These are phyloP conservation scores for Phlegmacium glaucopus DNA, from an alignment of 768 basidiomycete genomes.

Conservation along the genomic window DNA sequence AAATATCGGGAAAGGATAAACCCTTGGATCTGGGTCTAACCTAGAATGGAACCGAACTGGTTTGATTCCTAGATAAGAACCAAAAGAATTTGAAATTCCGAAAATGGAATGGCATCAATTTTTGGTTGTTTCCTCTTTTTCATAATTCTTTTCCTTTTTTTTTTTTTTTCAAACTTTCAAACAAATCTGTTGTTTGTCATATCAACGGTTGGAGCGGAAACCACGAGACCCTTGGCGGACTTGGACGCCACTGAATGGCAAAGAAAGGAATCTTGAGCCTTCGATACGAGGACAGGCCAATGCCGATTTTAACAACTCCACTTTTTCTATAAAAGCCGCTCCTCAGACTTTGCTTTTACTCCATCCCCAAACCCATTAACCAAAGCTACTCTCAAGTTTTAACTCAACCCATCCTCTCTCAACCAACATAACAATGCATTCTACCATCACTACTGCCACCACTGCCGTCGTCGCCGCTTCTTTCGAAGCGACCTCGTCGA, in stretches of 20 bases:
- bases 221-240: constrained; percentile 33
- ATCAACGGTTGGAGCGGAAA: constrained; percentile 34
- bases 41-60: constrained; percentile 6
- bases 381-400: constrained; percentile 8
- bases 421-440: constrained; percentile 9
- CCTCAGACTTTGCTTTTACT: constrained; percentile 11
- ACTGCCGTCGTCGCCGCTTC: constrained; percentile 17
- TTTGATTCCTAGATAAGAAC: constrained; percentile 15
- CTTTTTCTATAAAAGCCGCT: constrained; percentile 32
- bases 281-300: constrained; percentile 25
- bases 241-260: constrained; percentile 19
- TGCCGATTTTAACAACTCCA: constrained; percentile 21
- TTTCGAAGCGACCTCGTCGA: constrained; percentile 11
- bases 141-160: constrained; percentile 10
- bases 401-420: constrained; percentile 10
- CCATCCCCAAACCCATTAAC: constrained; percentile 18
- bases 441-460: constrained; percentile 8
- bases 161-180: constrained; percentile 11
- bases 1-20: constrained; percentile 22
- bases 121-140: constrained; percentile 18
- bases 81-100: neutral
- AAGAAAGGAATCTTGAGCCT: constrained; percentile 18
- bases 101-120: constrained; percentile 7
- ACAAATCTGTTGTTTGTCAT: constrained; percentile 30
- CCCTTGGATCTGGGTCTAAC: constrained; percentile 12